Base-by-base conservation (phyloP, 2,329 filamentous ascomycete species). In the Grosmannia huntii region DNA sequence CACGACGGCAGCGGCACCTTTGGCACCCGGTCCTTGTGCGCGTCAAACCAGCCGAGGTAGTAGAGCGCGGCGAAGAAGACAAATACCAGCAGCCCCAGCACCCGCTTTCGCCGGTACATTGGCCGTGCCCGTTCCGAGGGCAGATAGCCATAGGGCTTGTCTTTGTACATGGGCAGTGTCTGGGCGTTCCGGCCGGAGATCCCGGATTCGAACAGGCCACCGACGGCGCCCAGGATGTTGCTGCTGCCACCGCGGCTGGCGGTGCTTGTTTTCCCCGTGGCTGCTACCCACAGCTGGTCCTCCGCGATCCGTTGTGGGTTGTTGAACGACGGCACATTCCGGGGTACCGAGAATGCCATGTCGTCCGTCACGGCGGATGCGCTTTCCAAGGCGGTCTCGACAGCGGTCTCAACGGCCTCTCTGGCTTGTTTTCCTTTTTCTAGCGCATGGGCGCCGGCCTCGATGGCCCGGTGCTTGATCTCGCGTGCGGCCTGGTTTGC, bases 141-240 rank as follows among this genome's bases (percentile, higher is more conserved):
- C 50, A 81, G 77, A 66, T 88, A 85, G 55, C 78, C 79, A 68
- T 89, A 94, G n/a, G 94, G 94, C 71, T 99, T 99, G 74, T 99
- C 94, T 73, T 99, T 99, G 76, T 99, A 99, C 87, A 97, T 91
- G 52, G 94, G 94, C 62, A 99, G 75, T 59, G 83, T 76, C 61
- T 70, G 75, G 28, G 53, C 46, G 21, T 33, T 38, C 31, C 60
- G 52, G 36, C 55, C 53, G 50, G 57, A n/a, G 23, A 66, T 61
- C 73, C 66, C 62, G 38, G 61, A 70, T 27, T 84, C 81, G 62
- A 91, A 84, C 60, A 90, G 78, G 60, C 76, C 78, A 55, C 80
- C 80, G 41, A 89, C 75, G 61, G 80, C 82, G 65, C 81, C 80
- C 54, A 85, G 76, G 46, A 89, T 76, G 53, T 74, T 77, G 60